phyloP scores from a whole-genome alignment of 805 yeast species.

The Kodamaea kaohsiungensis region DNA sequence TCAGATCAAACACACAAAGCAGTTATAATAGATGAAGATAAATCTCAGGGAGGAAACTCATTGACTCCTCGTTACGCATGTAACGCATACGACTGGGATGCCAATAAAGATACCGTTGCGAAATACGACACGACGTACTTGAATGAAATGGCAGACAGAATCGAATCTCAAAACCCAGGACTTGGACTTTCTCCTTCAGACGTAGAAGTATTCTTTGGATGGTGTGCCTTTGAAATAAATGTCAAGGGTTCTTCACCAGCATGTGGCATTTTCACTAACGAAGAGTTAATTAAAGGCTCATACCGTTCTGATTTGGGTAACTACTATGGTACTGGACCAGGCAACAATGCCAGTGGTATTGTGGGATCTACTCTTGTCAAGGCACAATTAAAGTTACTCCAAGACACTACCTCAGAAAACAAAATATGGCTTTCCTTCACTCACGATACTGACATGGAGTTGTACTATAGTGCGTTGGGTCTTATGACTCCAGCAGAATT shows the following conservation, averaged over 20 bases:
- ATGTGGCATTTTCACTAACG: slow-evolving; percentile 16
- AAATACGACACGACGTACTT: slow-evolving; percentile 22
- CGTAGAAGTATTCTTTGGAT: slow-evolving; percentile 12
- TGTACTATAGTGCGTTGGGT: slow-evolving; percentile 14
- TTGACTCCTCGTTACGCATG: slow-evolving; percentile 56
- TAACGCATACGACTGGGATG: slow-evolving; percentile 16
- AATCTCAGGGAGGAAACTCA: slow-evolving; percentile 55
- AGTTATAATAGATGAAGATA: slow-evolving; percentile 48
- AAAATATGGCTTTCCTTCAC: slow-evolving; percentile 17
- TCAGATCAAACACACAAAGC: slow-evolving; percentile 28
- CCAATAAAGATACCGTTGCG: slow-evolving; percentile 16
- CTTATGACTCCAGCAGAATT: slow-evolving; percentile 8
- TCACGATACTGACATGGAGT: slow-evolving; percentile 18
- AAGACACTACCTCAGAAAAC: slow-evolving; percentile 13
- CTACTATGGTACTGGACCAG: slow-evolving; percentile 18
- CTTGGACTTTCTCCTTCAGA: slow-evolving; percentile 12
- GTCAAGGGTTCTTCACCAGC: slow-evolving; percentile 15
- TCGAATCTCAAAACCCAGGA: slow-evolving; percentile 17
- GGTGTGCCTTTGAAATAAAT: slow-evolving; percentile 18
- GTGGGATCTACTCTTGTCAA: slow-evolving; percentile 12
- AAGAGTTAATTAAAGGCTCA: slow-evolving; percentile 14
- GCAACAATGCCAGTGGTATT: slow-evolving; percentile 9
- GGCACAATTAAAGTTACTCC: slow-evolving; percentile 13
- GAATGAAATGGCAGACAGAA: slow-evolving; percentile 17
- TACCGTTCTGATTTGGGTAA: slow-evolving; percentile 13